phyloP scores from a whole-genome alignment of 2,329 filamentous ascomycete species.

The Ceratocystis colombiana region DNA sequence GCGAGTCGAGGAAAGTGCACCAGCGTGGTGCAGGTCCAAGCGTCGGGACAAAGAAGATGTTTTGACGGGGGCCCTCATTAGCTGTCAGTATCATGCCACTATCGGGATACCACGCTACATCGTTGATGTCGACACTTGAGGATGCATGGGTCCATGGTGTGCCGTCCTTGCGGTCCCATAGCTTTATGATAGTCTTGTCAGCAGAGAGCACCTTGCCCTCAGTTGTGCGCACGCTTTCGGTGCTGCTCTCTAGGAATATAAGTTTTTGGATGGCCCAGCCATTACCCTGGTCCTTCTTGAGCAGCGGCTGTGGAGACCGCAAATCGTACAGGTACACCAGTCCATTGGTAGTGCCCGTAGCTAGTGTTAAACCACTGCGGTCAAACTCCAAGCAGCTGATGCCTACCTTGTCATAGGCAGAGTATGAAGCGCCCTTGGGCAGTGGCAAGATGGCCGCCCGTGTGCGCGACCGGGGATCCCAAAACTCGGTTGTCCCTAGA shows the following conservation, averaged over 20 bases:
- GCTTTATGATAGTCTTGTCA: slow-evolving; percentile 93
- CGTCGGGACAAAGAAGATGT: slow-evolving; percentile 90
- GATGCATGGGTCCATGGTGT: slow-evolving; percentile 93
- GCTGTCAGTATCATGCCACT: slow-evolving; percentile 93
- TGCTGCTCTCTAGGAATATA: slow-evolving; percentile 53
- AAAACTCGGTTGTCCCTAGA: slow-evolving; percentile 91
- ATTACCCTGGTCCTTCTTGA: slow-evolving; percentile 93
- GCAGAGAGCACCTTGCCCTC: slow-evolving; percentile 83
- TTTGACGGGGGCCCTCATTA: slow-evolving; percentile 91
- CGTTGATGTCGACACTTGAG: slow-evolving; percentile 87
- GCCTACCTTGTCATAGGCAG: slow-evolving; percentile 54
- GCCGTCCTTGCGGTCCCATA: slow-evolving; percentile 79
- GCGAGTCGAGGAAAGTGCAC: slow-evolving; percentile 93
- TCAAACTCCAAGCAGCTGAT: slow-evolving; percentile 84
- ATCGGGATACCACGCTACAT: slow-evolving; percentile 83
- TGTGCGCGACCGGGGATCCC: slow-evolving; percentile 78
- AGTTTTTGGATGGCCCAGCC: slow-evolving; percentile 86
- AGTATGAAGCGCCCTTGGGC: slow-evolving; percentile 22
- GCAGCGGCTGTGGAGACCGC: slow-evolving; percentile 70
- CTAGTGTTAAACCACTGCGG: slow-evolving; percentile 70
- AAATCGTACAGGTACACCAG: slow-evolving; percentile 87
- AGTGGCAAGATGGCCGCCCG: slow-evolving; percentile 60
- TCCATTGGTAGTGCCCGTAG: slow-evolving; percentile 77
- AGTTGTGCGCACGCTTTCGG: slow-evolving; percentile 64
- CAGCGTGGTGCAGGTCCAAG: slow-evolving; percentile 87